phyloP scores from a whole-genome alignment of 805 yeast species.

The Kazachstania psychrophila region DNA sequence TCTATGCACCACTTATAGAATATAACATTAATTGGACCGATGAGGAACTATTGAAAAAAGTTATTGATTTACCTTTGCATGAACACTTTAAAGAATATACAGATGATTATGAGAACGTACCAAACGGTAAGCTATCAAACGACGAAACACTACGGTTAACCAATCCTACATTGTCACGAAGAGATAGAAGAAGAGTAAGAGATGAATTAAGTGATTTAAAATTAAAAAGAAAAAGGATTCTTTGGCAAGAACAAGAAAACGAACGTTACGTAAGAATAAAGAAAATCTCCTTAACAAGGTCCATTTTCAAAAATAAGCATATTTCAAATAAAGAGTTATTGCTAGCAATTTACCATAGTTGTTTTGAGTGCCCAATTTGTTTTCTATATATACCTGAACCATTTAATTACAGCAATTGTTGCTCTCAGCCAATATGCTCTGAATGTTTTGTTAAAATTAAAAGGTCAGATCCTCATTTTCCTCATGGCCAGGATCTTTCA shows the following conservation, averaged over 20 bases:
- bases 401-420: slow-evolving; percentile 75
- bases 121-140: slow-evolving; percentile 15
- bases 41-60: slow-evolving; percentile 44
- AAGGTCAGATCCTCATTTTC: slow-evolving; percentile 29
- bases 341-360: slow-evolving; percentile 50
- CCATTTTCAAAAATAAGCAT: neutral
- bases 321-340: slow-evolving; percentile 30
- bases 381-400: slow-evolving; percentile 36
- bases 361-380: slow-evolving; percentile 65
- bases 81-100: slow-evolving; percentile 34
- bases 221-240: slow-evolving; percentile 30
- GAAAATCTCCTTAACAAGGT: slow-evolving; percentile 25
- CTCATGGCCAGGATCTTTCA: slow-evolving; percentile 17
- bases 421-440: slow-evolving; percentile 86
- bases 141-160: slow-evolving; percentile 16
- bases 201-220: slow-evolving; percentile 13
- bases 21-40: slow-evolving; percentile 62
- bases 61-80: slow-evolving; percentile 47
- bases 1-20: slow-evolving; percentile 78
- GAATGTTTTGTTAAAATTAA: slow-evolving; percentile 96
- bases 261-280: slow-evolving; percentile 43
- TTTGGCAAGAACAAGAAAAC: slow-evolving; percentile 49
- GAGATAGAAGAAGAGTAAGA: slow-evolving; percentile 17
- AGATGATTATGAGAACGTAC: slow-evolving; percentile 22
- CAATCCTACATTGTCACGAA: slow-evolving; percentile 16